Conservation (phyloP, 345 rosid genomes). For the Acer campestre region DNA sequence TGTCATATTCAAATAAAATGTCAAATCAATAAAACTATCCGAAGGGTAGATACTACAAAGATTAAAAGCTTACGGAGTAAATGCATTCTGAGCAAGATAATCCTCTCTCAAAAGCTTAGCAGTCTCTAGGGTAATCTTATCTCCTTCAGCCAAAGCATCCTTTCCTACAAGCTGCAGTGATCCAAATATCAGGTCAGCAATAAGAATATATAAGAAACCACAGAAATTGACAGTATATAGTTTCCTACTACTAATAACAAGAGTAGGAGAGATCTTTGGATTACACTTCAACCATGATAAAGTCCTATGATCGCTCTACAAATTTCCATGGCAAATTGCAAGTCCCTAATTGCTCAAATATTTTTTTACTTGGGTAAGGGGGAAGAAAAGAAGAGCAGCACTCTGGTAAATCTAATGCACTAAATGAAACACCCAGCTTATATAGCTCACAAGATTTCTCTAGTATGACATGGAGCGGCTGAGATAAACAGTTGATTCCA, state of each 20-base stretch:
- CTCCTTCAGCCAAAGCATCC: conserved; percentile 97
- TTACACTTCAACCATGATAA: background rate
- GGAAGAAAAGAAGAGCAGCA: background rate
- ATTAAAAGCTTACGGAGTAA: conserved; percentile 74
- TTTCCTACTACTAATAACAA: background rate
- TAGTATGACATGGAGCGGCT: conserved; percentile 2
- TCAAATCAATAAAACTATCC: background rate
- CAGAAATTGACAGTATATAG: background rate
- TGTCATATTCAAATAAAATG: background rate
- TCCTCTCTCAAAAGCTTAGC: conserved; percentile 99
- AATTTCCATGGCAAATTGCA: background rate
- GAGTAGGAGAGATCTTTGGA: background rate
- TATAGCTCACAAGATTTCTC: conserved; percentile 6
- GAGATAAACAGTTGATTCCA: background rate
- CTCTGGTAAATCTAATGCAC: background rate
- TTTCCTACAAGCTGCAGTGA: conserved; percentile 92
- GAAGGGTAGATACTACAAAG: background rate
- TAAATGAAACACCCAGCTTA: background rate
- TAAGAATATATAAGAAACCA: conserved; percentile 4
- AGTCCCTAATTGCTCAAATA: background rate
- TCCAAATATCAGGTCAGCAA: conserved; percentile 20
- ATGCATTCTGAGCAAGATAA: conserved; percentile 99
- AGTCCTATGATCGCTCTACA: background rate
- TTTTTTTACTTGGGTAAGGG: too few species aligned
- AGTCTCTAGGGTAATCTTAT: conserved; percentile 94